These are phyloP conservation scores for Trifolium fragiferum DNA, from an alignment of 306 rosid genomes.

Conservation along the genomic window DNA sequence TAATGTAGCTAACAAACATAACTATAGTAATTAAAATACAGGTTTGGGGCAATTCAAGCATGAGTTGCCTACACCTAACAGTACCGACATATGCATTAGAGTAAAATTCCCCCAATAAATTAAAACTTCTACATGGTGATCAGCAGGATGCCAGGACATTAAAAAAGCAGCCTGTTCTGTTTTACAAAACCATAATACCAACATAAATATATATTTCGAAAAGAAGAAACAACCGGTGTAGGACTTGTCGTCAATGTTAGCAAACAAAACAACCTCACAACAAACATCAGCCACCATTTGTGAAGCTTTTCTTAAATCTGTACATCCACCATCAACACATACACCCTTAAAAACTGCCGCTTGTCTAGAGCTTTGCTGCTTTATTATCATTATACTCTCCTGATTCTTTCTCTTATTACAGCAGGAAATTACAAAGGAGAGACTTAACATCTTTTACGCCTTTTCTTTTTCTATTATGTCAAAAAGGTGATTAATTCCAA, in stretches of 20 bases:
- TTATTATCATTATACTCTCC: constrained; percentile 37
- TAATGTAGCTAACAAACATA: constrained; percentile 26
- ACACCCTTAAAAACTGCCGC: constrained; percentile 40
- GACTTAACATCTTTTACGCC: constrained; percentile 34
- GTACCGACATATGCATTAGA: constrained; percentile 23
- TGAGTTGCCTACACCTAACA: constrained; percentile 10
- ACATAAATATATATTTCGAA: constrained; percentile 38
- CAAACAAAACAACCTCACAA: constrained; percentile 46
- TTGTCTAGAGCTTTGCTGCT: constrained; percentile 40
- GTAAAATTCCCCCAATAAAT: constrained; percentile 37
- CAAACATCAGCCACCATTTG: constrained; percentile 47
- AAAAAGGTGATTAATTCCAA: constrained; percentile 34
- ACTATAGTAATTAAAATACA: constrained; percentile 34
- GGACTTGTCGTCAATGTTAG: constrained; percentile 40
- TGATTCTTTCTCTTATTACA: constrained; percentile 29
- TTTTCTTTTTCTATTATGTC: constrained; percentile 28
- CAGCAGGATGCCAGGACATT: constrained; percentile 53
- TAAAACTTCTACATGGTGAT: constrained; percentile 36
- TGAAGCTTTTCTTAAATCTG: constrained; percentile 49
- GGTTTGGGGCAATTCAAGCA: constrained; percentile 35
- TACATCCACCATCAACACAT: constrained; percentile 43
- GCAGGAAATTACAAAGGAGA: constrained; percentile 40
- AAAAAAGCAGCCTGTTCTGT: constrained; percentile 62
- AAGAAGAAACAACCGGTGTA: constrained; percentile 31
- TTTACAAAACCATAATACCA: constrained; percentile 44